phyloP scores from a whole-genome alignment of 352 stramenopile species.

The Albugo candida region DNA sequence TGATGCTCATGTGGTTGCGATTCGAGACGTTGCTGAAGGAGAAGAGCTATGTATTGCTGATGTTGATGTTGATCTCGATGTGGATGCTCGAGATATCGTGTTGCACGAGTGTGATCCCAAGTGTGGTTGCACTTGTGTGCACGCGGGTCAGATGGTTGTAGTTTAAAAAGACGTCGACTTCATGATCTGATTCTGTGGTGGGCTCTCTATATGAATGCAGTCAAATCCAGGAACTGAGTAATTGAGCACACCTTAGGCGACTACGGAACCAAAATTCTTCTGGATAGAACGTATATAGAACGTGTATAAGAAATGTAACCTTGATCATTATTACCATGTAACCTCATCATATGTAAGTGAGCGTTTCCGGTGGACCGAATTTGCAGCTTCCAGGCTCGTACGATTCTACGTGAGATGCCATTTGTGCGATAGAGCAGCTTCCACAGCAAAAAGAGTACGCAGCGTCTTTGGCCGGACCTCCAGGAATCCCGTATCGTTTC shows the following conservation, averaged over 20 bases:
- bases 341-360: slow-evolving; percentile 2
- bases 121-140: slow-evolving; percentile 49
- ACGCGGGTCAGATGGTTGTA: slow-evolving; percentile 1
- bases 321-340: no score
- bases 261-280: no score
- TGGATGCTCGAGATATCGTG: slow-evolving; percentile 38
- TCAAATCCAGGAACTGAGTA: no score
- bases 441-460: slow-evolving; percentile 30
- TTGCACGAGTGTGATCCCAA: slow-evolving; percentile 69
- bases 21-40: slow-evolving; percentile 31
- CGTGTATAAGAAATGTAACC: no score
- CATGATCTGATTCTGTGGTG: no score
- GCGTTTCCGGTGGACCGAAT: slow-evolving; percentile 38
- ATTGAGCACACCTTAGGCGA: no score
- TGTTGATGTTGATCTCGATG: slow-evolving; percentile 72
- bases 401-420: slow-evolving; percentile 60
- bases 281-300: no score
- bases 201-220: no score
- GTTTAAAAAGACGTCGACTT: no score
- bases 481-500: slow-evolving; percentile 36
- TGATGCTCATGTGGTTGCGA: slow-evolving; percentile 12
- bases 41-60: slow-evolving; percentile 93
- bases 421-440: slow-evolving; percentile 59
- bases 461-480: slow-evolving; percentile 28
- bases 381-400: slow-evolving; percentile 43